Evolutionary conservation across 1,284 basidiomycete species (phyloP).

Genomic region (Cutaneotrichosporon mucoides): DNA sequence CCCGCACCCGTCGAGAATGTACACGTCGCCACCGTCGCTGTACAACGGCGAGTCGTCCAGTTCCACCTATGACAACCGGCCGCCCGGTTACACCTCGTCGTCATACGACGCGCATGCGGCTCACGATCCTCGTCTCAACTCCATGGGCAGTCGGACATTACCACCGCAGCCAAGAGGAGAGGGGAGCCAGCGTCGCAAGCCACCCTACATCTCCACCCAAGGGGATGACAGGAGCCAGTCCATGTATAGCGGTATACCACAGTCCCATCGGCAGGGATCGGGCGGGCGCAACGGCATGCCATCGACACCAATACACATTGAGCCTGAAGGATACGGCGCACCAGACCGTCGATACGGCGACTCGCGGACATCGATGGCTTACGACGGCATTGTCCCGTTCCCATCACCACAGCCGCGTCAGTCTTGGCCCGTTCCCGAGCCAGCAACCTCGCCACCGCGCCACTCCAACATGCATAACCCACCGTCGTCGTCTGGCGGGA

Average conservation of each 20-base stretch:
- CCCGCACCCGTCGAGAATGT: not conserved
- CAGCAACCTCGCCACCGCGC: not conserved
- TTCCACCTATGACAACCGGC: too few species aligned
- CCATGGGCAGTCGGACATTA: too few species aligned
- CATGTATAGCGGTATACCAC: not conserved
- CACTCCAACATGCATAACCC: not conserved
- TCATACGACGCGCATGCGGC: too few species aligned
- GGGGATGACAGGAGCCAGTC: too few species aligned
- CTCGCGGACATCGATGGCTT: not conserved
- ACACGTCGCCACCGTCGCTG: not conserved
- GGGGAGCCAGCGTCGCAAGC: too few species aligned
- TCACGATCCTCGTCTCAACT: too few species aligned
- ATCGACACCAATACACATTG: not conserved
- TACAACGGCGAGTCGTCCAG: not conserved
- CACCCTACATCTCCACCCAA: too few species aligned
- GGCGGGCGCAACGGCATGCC: not conserved
- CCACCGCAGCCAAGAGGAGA: too few species aligned
- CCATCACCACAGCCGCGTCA: constrained; percentile 28
- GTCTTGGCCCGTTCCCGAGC: constrained; percentile 4
- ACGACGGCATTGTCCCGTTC: constrained; percentile 19
- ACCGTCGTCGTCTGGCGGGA: not conserved
- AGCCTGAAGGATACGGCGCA: not conserved
- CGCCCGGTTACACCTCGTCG: too few species aligned
- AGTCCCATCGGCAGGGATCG: not conserved
- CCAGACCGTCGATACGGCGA: constrained; percentile 26